Evolutionary conservation across 2,329 filamentous ascomycete genomes (phyloP).

Genomic region (Herpotrichia juniperi): DNA sequence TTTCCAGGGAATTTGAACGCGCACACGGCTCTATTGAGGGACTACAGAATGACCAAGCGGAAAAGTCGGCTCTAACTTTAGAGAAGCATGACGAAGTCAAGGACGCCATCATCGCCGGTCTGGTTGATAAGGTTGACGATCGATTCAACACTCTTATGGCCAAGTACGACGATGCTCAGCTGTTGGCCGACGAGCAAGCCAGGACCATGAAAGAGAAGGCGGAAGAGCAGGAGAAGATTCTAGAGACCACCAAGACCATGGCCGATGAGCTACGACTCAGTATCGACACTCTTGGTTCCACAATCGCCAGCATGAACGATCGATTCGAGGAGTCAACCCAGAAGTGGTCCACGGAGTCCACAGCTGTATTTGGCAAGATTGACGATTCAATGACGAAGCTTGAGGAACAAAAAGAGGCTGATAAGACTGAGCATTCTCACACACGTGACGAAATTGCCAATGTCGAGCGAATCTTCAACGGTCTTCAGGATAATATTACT

Average conservation of each 20-base stretch:
- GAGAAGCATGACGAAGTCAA: conserved; percentile 67
- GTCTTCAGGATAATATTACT: conserved; percentile 76
- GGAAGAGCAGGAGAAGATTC: conserved; percentile 72
- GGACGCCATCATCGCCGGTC: conserved; percentile 59
- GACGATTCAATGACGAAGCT: conserved; percentile 78
- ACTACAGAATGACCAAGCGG: conserved; percentile 77
- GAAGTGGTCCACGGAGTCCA: conserved; percentile 85
- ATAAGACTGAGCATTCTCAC: conserved; percentile 79
- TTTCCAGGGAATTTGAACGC: conserved; percentile 88
- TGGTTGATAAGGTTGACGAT: conserved; percentile 69
- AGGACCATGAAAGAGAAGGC: conserved; percentile 76
- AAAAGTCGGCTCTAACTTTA: conserved; percentile 60
- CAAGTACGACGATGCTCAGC: conserved; percentile 88
- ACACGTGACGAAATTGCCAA: conserved; percentile 83
- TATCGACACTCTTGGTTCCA: conserved; percentile 80
- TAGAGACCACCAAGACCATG: conserved; percentile 76
- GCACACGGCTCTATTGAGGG: conserved; percentile 80
- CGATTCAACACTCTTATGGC: conserved; percentile 80
- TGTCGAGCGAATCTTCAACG: conserved; percentile 73
- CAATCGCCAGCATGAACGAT: conserved; percentile 54
- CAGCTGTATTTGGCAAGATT: conserved; percentile 82
- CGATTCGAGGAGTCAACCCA: conserved; percentile 83
- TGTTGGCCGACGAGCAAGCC: conserved; percentile 73
- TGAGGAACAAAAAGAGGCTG: conserved; percentile 75
- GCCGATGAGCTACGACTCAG: conserved; percentile 87